Evolutionary conservation across 345 rosid genomes (phyloP).

Genomic region (Odontarrhena argentea): DNA sequence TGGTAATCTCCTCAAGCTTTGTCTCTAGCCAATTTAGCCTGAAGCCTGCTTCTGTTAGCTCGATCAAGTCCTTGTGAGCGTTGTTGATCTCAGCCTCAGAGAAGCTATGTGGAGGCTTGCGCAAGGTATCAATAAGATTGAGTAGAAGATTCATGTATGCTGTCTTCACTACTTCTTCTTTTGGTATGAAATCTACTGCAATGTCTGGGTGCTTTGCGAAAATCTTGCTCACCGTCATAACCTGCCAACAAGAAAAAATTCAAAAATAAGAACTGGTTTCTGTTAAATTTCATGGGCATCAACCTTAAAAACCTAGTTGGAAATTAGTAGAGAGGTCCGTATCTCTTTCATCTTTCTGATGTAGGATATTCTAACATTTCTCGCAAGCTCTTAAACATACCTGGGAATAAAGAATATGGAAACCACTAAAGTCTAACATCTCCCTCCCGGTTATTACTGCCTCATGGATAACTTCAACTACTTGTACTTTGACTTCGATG

Average conservation of each 20-base stretch:
- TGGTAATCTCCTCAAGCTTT: constrained; percentile 3
- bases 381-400: not conserved
- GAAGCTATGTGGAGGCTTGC: not conserved
- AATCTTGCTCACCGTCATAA: not conserved
- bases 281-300: too few species aligned
- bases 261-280: too few species aligned
- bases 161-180: not conserved
- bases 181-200: constrained; percentile 1
- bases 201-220: constrained; percentile 5
- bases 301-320: too few species aligned
- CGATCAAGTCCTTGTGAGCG: not conserved
- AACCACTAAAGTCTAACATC: not conserved
- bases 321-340: too few species aligned
- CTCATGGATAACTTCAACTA: constrained; percentile 23
- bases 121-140: not conserved
- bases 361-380: too few species aligned
- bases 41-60: constrained; percentile 6
- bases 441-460: constrained; percentile 9
- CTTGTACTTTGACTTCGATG: constrained; percentile 1
- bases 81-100: constrained; percentile 12
- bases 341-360: too few species aligned
- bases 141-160: constrained; percentile 21
- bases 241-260: not conserved
- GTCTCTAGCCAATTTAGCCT: constrained; percentile 9
- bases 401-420: constrained; percentile 17